Evolutionary conservation across 495 filamentous ascomycete species (phyloP), one percentile per base, ranked within the genome.

Genomic region (Podospora australis): DNA sequence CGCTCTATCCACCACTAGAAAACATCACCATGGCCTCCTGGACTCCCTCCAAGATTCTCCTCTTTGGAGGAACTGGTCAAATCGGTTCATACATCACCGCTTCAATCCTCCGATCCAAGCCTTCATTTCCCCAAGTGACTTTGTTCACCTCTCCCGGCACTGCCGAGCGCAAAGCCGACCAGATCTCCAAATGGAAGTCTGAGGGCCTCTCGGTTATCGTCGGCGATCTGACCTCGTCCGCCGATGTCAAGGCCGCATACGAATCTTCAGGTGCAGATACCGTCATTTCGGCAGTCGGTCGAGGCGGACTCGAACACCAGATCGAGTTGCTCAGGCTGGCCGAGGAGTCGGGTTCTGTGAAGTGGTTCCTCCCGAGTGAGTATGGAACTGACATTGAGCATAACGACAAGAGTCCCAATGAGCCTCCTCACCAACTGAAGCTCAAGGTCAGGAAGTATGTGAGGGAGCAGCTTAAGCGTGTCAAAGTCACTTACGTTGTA

Each of bases 361-460:
- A 78, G 50, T 79, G 79, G 68, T 87, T 87, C 65, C 73, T 85
- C 51, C 83, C 84, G 4, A 84, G 79, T 16, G 84, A 87, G 58
- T 87, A 82, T 55, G 84, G 84, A 48, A 88, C 84, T 0, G 84
- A 87, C 48, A 82, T 87, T 52, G 82, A 83, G 58, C 82, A 86
- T 55, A 66, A 72, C 16, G 54, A 53, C 7, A 67, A 72, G 28
- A 84, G 80, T 44, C 72, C 71, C 19, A 40, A 64, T 25, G 84
- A 87, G 63, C 77, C 74, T 56, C 81, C 84, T 0, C 84, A 88
- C 51, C 83, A 86, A 63, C 65, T 74, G 55, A 87, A 88, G 62
- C 72, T 87, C 34, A 75, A 75, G 35, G 79, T 87, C 29, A 72
- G 84, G 26, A 77, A 73, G 20, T 75, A 75, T 38, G 69, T 86